These are phyloP conservation scores for Pichia phayaonensis DNA, from an alignment of 805 yeast species.

Conservation along the genomic window DNA sequence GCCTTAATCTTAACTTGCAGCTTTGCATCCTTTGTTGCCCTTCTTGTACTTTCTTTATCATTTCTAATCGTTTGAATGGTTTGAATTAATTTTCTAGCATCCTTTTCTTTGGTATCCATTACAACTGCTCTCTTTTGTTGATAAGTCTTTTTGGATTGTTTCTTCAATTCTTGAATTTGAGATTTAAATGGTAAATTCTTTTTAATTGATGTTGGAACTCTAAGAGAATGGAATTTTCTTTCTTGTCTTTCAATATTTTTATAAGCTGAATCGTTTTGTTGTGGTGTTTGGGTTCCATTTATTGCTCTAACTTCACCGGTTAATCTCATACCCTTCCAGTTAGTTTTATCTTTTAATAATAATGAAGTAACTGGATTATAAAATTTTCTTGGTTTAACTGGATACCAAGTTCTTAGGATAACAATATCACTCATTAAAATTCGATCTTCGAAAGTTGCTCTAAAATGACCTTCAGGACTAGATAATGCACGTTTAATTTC, in stretches of 20 bases:
- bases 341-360: slow-evolving; percentile 63
- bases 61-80: slow-evolving; percentile 78
- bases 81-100: slow-evolving; percentile 82
- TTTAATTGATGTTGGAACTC: slow-evolving; percentile 75
- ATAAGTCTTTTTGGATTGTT: slow-evolving; percentile 77
- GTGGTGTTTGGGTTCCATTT: slow-evolving; percentile 51
- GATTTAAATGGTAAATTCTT: slow-evolving; percentile 83
- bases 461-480: slow-evolving; percentile 88
- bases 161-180: slow-evolving; percentile 82
- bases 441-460: slow-evolving; percentile 97
- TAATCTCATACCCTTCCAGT: slow-evolving; percentile 95
- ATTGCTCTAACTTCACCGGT: slow-evolving; percentile 92
- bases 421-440: slow-evolving; percentile 84
- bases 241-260: slow-evolving; percentile 74
- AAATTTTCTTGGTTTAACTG: slow-evolving; percentile 81
- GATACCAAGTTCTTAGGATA: slow-evolving; percentile 93
- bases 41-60: slow-evolving; percentile 75
- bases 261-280: slow-evolving; percentile 41
- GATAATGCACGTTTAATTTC: slow-evolving; percentile 92
- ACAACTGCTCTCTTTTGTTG: slow-evolving; percentile 89
- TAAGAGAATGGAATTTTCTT: slow-evolving; percentile 79
- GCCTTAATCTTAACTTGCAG: slow-evolving; percentile 69
- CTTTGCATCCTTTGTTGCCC: slow-evolving; percentile 64
- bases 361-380: slow-evolving; percentile 95
- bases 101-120: slow-evolving; percentile 85